These are phyloP conservation scores for Diplodia corticola DNA, from an alignment of 2,329 filamentous ascomycete genomes.

Conservation along the genomic window DNA sequence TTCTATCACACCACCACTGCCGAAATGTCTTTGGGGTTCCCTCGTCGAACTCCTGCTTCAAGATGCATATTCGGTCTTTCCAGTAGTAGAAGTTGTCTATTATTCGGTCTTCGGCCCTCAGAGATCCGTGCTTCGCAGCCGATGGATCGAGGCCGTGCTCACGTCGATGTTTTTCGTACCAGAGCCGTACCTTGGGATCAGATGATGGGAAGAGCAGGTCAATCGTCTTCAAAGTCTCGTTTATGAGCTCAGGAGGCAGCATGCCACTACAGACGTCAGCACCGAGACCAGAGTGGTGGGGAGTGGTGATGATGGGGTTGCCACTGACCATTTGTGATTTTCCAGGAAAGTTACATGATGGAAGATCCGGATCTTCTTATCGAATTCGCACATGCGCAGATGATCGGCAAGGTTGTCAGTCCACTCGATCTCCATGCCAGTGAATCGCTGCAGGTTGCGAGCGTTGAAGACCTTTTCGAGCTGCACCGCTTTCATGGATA, in stretches of 20 bases:
- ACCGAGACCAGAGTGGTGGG: background rate
- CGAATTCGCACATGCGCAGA: conserved; percentile 42
- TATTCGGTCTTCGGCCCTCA: conserved; percentile 38
- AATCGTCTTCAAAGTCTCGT: conserved; percentile 43
- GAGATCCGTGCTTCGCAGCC: conserved; percentile 32
- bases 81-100: conserved; percentile 42
- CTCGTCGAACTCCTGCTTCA: conserved; percentile 48
- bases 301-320: too few relatives aligned
- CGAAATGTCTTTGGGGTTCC: conserved; percentile 36
- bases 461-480: conserved; percentile 27
- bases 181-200: conserved; percentile 29
- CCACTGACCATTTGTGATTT: conserved; percentile 28
- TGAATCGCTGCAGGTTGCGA: conserved; percentile 34
- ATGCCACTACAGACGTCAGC: conserved; percentile 28
- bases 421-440: conserved; percentile 40
- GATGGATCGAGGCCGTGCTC: conserved; percentile 31
- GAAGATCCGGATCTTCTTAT: conserved; percentile 43
- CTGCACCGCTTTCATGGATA: conserved; percentile 2
- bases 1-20: conserved; percentile 48
- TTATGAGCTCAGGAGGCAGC: conserved; percentile 34
- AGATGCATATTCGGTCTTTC: conserved; percentile 45
- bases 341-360: conserved; percentile 44
- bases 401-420: conserved; percentile 48
- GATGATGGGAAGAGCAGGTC: conserved; percentile 40
- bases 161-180: conserved; percentile 27